Evolutionary conservation across 1,139 yeast genomes (phyloP), one percentile per base, ranked within the genome.

Genomic region (Geotrichum siamense): DNA sequence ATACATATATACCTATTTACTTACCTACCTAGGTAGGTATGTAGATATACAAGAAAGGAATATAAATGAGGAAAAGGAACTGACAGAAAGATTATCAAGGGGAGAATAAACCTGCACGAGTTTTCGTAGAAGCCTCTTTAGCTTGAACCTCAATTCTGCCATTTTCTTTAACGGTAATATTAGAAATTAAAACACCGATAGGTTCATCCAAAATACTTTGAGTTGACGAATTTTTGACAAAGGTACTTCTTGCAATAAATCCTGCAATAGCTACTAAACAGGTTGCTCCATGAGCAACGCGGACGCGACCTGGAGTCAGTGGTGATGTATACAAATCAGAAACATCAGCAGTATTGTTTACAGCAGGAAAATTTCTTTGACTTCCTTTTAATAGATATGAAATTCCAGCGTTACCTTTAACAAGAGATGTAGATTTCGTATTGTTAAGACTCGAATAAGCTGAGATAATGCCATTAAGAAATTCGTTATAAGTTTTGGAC

Each of bases 381-480:
- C 39, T 28, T 13, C 49, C 49, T 10, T 36, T 34, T 22, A 46
- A 37, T 17, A 46, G 38, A 27, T 42, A 46, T 6, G 41, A 38
- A n/a, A 46, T 20, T 6, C 49, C 49, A 13, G 42, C 45, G 29
- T 36, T 42, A 15, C 49, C 46, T 38, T 39, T 42, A 23, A 39
- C 43, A 21, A 35, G 39, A 32, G 19, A 6, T 8, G 8, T 28
- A 12, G 15, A n/a, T 28, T 28, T 30, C 15, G 16, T 21, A 16
- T n/a, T 30, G 34, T 30, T 30, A 16, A 16, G 15, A 12, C 5
- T 8, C n/a, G 15, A 9, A 16, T 22, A 10, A 31, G 20, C 22
- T 5, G 34, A 6, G n/a, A n/a, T 28, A 28, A 6, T 15, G 13
- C 16, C 16, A 28, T 28, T 28, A 8, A 15, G 16, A n/a, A 33